phyloP scores from a whole-genome alignment of 768 basidiomycete genomes.

The Chlorophyllum brunneum region DNA sequence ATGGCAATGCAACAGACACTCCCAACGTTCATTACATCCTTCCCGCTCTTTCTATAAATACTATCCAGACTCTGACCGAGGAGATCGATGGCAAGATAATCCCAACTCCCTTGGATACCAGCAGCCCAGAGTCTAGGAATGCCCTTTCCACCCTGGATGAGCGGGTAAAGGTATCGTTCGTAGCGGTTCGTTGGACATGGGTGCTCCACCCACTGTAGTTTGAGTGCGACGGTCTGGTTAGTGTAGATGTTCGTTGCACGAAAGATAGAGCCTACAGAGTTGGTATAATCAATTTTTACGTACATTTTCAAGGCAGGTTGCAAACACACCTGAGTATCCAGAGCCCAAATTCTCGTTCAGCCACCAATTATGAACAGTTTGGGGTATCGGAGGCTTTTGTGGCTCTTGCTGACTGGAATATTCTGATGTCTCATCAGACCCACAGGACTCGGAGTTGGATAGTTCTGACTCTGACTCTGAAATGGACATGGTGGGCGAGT shows the following conservation, averaged over 20 bases:
- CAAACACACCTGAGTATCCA: constrained; percentile 62
- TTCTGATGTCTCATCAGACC: constrained; percentile 10
- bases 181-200: constrained; percentile 76
- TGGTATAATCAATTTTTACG: neutral
- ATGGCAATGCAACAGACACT: constrained; percentile 74
- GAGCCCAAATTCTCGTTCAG: constrained; percentile 59
- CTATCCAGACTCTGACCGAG: constrained; percentile 68
- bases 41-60: constrained; percentile 52
- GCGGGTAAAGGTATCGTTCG: constrained; percentile 65
- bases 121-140: constrained; percentile 72
- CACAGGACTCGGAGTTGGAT: constrained; percentile 8
- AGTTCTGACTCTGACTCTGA: constrained; percentile 14
- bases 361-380: constrained; percentile 57
- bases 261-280: constrained; percentile 62
- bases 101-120: constrained; percentile 55
- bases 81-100: constrained; percentile 74
- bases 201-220: constrained; percentile 65
- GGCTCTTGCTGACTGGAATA: constrained; percentile 6
- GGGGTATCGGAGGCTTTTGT: constrained; percentile 24
- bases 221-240: constrained; percentile 63
- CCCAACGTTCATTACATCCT: constrained; percentile 60
- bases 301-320: neutral
- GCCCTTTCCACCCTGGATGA: constrained; percentile 66
- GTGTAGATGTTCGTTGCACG: constrained; percentile 56
- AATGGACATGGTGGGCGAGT: constrained; percentile 8